phyloP scores from a whole-genome alignment of 1,284 basidiomycete genomes.

The Fomitopsis pinicola region DNA sequence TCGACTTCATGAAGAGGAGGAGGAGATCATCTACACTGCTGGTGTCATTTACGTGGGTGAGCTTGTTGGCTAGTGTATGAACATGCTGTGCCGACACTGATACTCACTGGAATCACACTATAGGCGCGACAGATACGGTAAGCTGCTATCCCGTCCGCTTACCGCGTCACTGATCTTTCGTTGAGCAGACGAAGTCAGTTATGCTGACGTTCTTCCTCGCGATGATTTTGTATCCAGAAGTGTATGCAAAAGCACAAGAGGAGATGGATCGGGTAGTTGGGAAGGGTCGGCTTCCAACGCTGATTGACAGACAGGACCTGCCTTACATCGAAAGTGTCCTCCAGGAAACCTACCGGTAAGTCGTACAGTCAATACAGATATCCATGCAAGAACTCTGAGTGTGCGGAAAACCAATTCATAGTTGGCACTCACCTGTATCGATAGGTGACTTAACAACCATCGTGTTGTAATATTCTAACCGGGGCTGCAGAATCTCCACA shows the following conservation, averaged over 20 bases:
- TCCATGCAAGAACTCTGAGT: background rate
- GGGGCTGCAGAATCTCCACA: slow-evolving; percentile 13
- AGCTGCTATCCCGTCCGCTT: too few relatives aligned
- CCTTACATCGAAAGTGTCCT: slow-evolving; percentile 50
- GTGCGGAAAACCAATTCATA: too few relatives aligned
- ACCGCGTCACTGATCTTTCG: too few relatives aligned
- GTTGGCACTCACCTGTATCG: background rate
- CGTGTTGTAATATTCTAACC: background rate
- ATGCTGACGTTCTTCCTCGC: slow-evolving; percentile 36
- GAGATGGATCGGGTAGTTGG: slow-evolving; percentile 33
- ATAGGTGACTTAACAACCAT: background rate
- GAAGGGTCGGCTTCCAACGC: slow-evolving; percentile 37
- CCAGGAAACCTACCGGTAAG: slow-evolving; percentile 45
- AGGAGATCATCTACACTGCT: background rate
- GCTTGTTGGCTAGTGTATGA: background rate
- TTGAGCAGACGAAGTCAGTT: background rate
- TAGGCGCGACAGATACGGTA: background rate
- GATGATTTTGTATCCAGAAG: slow-evolving; percentile 47
- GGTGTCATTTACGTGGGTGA: background rate
- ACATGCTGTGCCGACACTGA: too few relatives aligned
- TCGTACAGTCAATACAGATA: background rate
- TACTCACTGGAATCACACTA: background rate
- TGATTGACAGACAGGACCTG: slow-evolving; percentile 43
- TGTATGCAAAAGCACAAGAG: slow-evolving; percentile 42
- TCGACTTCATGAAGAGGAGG: background rate